These are phyloP conservation scores for Aspergillus oerlinghausenensis DNA, from an alignment of 2,329 filamentous ascomycete species.

Conservation along the genomic window DNA sequence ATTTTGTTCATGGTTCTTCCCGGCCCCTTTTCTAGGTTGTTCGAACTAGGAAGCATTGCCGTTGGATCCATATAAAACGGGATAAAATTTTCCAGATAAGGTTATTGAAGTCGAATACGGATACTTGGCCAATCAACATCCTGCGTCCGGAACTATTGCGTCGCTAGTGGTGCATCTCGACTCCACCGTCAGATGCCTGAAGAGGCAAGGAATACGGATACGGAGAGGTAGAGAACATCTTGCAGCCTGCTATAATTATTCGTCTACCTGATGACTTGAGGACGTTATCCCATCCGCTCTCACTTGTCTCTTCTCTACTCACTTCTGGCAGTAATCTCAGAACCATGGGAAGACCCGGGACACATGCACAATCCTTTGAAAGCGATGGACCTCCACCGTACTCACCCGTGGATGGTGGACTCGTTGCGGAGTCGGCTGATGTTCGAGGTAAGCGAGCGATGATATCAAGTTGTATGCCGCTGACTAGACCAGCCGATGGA, in stretches of 20 bases:
- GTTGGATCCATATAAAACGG: no score
- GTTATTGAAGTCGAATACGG: background rate
- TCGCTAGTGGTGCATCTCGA: background rate
- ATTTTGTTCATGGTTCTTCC: background rate
- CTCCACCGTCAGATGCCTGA: background rate
- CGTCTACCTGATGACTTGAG: background rate
- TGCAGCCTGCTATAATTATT: background rate
- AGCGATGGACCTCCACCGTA: background rate
- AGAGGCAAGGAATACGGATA: background rate
- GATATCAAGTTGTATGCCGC: background rate
- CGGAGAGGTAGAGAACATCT: background rate
- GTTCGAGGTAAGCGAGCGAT: background rate
- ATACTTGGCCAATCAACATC: no score
- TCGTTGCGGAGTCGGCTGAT: background rate
- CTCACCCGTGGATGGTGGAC: background rate
- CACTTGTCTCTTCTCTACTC: background rate
- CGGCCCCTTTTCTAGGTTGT: background rate
- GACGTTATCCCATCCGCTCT: background rate
- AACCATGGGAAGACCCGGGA: background rate
- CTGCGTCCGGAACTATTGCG: no score
- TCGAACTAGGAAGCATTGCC: background rate
- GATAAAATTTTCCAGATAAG: background rate
- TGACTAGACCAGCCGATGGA: slow-evolving; percentile 13
- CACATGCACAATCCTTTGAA: background rate
- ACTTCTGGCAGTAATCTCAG: background rate